phyloP scores from a whole-genome alignment of 805 yeast species.

The Saccharomycopsis guyanensis region DNA sequence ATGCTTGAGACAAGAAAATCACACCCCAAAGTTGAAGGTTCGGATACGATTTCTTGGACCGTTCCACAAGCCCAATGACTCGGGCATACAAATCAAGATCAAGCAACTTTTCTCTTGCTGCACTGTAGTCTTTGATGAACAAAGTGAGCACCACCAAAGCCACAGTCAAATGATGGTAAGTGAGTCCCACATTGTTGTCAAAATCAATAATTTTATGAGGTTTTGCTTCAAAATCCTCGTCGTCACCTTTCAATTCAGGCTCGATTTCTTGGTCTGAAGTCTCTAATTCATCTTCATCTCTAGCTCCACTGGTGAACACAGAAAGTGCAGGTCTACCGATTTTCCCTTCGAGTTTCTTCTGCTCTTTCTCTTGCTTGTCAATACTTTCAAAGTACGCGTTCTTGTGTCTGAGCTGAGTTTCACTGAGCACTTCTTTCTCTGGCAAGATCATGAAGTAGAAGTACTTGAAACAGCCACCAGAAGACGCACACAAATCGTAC shows the following conservation, averaged over 20 bases:
- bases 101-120: constrained; percentile 75
- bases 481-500: constrained; percentile 51
- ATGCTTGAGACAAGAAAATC: constrained; percentile 66
- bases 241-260: constrained; percentile 1
- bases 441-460: constrained; percentile 71
- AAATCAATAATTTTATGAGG: constrained; percentile 18
- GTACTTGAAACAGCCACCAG: constrained; percentile 27
- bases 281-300: not conserved
- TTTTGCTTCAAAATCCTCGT: constrained; percentile 16
- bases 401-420: constrained; percentile 14
- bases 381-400: constrained; percentile 21
- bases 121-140: constrained; percentile 71
- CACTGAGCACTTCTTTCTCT: constrained; percentile 22
- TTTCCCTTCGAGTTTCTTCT: constrained; percentile 15
- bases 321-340: constrained; percentile 19
- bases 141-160: constrained; percentile 84
- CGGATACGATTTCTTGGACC: constrained; percentile 5
- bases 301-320: constrained; percentile 2
- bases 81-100: constrained; percentile 57
- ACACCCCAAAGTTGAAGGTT: constrained; percentile 88
- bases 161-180: constrained; percentile 69
- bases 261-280: constrained; percentile 1
- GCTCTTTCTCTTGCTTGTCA: constrained; percentile 19
- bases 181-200: constrained; percentile 8
- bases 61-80: constrained; percentile 14